A percentile compares a stretch with the other conserved stretches of the same genome.
These are phyloP conservation scores for Fusarium concolor DNA, from an alignment of 2,329 filamentous ascomycete genomes.

Conservation along the genomic window DNA sequence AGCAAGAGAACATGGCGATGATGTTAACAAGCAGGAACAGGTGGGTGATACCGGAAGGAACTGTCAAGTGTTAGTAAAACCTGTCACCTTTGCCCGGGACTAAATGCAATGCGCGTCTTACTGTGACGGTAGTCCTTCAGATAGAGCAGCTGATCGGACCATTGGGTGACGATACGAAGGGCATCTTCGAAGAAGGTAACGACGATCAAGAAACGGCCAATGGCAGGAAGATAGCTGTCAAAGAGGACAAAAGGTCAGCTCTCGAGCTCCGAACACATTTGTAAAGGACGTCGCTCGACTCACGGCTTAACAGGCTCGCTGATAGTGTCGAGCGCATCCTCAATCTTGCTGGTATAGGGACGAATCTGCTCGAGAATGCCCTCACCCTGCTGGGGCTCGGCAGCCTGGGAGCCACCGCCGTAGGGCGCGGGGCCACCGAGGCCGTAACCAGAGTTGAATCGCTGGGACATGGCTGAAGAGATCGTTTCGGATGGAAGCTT, in stretches of 20 bases:
- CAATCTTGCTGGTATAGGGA: constrained; percentile 97
- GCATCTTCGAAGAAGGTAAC: constrained; percentile 99
- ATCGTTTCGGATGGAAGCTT: constrained; percentile 19
- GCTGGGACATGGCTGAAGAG: constrained; percentile 53
- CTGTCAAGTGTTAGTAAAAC: constrained; percentile 60
- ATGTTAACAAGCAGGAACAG: constrained; percentile 93
- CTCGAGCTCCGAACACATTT: constrained; percentile 10
- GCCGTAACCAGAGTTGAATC: constrained; percentile 84
- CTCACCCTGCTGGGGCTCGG: constrained; percentile 71
- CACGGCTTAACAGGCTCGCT: constrained; percentile 96
- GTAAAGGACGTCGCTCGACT: constrained; percentile 43
- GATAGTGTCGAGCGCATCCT: constrained; percentile 88
- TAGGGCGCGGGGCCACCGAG: constrained; percentile 78
- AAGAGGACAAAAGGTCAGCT: constrained; percentile 32
- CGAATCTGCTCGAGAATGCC: constrained; percentile 82
- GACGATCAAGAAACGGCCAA: constrained; percentile 97
- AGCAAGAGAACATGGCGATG: constrained; percentile 85
- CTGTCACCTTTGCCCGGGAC: background rate
- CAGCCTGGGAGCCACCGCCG: constrained; percentile 66
- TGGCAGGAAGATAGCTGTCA: constrained; percentile 86
- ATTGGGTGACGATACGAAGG: constrained; percentile 96
- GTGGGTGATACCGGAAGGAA: constrained; percentile 89
- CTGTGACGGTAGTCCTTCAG: constrained; percentile 92
- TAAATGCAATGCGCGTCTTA: constrained; percentile 63
- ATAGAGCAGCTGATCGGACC: constrained; percentile 93